A percentile compares a stretch with the other conserved stretches of the same genome.
Evolutionary conservation across 352 stramenopile species (phyloP).

Genomic region (Globisporangium lucens): DNA sequence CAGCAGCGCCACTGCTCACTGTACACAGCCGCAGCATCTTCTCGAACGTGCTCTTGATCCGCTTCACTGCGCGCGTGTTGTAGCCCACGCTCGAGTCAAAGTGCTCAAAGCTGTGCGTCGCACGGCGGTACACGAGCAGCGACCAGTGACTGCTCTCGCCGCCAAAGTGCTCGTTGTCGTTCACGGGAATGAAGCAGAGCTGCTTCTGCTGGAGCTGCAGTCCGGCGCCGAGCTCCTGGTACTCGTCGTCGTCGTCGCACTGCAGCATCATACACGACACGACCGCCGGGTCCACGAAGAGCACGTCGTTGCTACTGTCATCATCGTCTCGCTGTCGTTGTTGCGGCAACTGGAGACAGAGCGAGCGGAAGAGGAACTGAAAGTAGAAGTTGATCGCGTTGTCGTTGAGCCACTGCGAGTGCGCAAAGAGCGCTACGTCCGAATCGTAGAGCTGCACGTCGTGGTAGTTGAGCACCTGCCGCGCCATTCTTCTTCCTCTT

Average conservation of each 20-base stretch:
- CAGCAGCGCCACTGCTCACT: background rate
- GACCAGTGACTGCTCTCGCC: constrained; percentile 74
- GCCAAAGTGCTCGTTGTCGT: constrained; percentile 57
- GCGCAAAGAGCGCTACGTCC: constrained; percentile 68
- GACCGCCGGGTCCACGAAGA: constrained; percentile 76
- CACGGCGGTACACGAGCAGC: constrained; percentile 45
- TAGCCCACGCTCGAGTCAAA: constrained; percentile 71
- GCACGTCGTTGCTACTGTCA: constrained; percentile 20
- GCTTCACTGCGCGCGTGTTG: constrained; percentile 49
- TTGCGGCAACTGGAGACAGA: constrained; percentile 16
- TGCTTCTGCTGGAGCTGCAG: constrained; percentile 33
- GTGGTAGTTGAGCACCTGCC: constrained; percentile 72
- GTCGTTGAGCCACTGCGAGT: constrained; percentile 76
- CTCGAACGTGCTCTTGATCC: constrained; percentile 40
- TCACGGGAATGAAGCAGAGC: constrained; percentile 68
- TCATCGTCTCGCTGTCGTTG: constrained; percentile 1
- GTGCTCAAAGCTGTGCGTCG: constrained; percentile 39
- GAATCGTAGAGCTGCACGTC: constrained; percentile 81
- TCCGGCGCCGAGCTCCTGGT: constrained; percentile 47
- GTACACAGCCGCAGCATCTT: constrained; percentile 27
- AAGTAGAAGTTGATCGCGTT: constrained; percentile 86
- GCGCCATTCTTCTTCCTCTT: constrained; percentile 23
- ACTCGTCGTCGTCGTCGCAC: constrained; percentile 82
- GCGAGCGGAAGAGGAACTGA: constrained; percentile 53
- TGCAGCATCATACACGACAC: constrained; percentile 81